Evolutionary conservation across 345 rosid species (phyloP), one percentile per base, ranked within the genome.

Genomic region (Euphorbia tirucalli): DNA sequence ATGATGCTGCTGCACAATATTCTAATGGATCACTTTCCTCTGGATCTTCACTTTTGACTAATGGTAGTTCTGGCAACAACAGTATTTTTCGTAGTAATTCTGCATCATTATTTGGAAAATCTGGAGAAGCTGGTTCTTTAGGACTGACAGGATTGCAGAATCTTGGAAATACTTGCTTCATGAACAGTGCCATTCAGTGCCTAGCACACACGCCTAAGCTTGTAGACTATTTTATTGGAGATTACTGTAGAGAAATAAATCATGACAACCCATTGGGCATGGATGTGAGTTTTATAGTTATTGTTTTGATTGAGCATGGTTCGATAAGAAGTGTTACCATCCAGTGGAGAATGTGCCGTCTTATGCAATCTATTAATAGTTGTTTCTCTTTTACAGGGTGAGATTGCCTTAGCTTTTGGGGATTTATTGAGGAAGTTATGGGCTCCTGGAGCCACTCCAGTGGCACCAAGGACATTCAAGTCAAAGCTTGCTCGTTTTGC

Each of bases 101-200:
- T 65, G 83, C 81, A 74, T 72, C 78, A n/a, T 75, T 80, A 70
- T 72, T 79, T 73, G 89, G 85, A 78, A 90, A 80, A 82, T 81
- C 91, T 52, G 90, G 93, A 70, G 98, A 95, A 85, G 90, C 89
- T 70, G 99, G 99, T 73, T 89, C 88, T 72, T 82, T 95, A 83
- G 99, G 99, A 71, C 75, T 95, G 85, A 85, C 96, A 48, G 99
- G 98, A 78, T 83, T 95, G 77, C 99, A 92, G 82, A 95, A 95
- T 83, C 93, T 95, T 67, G 99, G 98, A 81, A 95, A 95, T 79
- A 95, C 99, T 71, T 95, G 99, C 79, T 95, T 95, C 82, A 90
- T 95, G 99, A 95, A 95, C 77, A 95, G 99, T 69, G 83, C 97
- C 75, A 85, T 92, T 70, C 99, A 95, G 84, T 95, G 99, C 93